Percentiles rank a stretch among this genome's conserved stretches.
phyloP scores from a whole-genome alignment of 768 basidiomycete species.

The Trametes elegans region DNA sequence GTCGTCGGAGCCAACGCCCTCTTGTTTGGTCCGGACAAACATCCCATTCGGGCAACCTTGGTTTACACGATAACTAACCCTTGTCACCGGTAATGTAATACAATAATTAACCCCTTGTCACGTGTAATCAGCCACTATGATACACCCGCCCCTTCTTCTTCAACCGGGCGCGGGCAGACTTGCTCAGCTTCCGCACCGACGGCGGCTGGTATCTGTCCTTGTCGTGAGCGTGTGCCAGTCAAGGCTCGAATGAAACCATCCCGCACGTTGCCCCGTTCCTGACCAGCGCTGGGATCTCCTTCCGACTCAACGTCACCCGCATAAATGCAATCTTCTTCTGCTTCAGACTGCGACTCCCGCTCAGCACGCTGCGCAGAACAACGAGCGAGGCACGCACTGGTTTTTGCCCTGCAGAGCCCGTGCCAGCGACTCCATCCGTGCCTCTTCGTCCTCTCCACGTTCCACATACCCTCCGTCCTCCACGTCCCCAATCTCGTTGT shows the following conservation, averaged over 20 bases:
- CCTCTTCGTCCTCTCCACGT: conserved; percentile 30
- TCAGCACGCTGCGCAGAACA: neutral
- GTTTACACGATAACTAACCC: neutral
- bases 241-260: too few species aligned
- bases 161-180: conserved; percentile 53
- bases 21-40: conserved; percentile 3
- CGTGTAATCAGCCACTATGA: neutral
- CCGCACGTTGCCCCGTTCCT: conserved; percentile 51
- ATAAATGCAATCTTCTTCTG: conserved; percentile 63
- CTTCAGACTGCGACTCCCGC: conserved; percentile 41
- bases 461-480: conserved; percentile 38
- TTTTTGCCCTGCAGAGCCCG: conserved; percentile 55
- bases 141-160: conserved; percentile 36
- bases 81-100: too few species aligned
- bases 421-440: conserved; percentile 25
- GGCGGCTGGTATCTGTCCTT: conserved; percentile 67
- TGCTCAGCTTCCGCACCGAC: conserved; percentile 49
- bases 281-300: conserved; percentile 37
- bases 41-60: neutral
- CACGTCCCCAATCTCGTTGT: conserved; percentile 65
- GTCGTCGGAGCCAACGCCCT: conserved; percentile 1
- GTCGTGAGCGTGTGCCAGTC: too few species aligned
- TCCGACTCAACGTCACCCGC: conserved; percentile 60
- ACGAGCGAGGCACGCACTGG: conserved; percentile 42
- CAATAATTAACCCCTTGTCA: neutral